phyloP scores from a whole-genome alignment of 305 asterid species.

The Salvia sclarea region DNA sequence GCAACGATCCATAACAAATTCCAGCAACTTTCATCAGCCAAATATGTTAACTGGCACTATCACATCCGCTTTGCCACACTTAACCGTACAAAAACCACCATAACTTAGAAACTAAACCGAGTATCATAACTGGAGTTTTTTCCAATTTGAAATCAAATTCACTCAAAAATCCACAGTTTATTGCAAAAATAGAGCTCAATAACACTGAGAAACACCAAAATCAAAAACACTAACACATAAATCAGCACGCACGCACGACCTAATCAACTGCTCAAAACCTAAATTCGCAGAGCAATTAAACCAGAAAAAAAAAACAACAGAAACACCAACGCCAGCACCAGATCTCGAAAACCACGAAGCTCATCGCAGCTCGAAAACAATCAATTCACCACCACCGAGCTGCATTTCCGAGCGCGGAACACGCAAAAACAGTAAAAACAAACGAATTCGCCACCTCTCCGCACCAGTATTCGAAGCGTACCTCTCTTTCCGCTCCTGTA shows the following conservation, averaged over 20 bases:
- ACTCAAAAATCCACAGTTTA: not conserved
- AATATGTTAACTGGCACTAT: not conserved
- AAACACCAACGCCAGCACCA: constrained; percentile 29
- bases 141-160: constrained; percentile 6
- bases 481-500: constrained; percentile 71
- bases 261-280: constrained; percentile 24
- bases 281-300: constrained; percentile 13
- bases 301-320: not conserved
- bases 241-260: not conserved
- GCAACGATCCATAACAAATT: not conserved
- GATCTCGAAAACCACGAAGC: constrained; percentile 39
- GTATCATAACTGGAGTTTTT: not conserved
- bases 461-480: constrained; percentile 23
- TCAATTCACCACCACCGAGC: constrained; percentile 23
- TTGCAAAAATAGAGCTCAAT: constrained; percentile 23
- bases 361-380: constrained; percentile 25
- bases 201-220: constrained; percentile 7
- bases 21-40: constrained; percentile 14
- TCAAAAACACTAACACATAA: constrained; percentile 1
- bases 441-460: not conserved
- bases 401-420: constrained; percentile 32
- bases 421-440: constrained; percentile 14
- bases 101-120: not conserved
- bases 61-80: not conserved
- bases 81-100: not conserved